Conservation (phyloP, 139 green algal species). For the Eudorina sp. region DNA sequence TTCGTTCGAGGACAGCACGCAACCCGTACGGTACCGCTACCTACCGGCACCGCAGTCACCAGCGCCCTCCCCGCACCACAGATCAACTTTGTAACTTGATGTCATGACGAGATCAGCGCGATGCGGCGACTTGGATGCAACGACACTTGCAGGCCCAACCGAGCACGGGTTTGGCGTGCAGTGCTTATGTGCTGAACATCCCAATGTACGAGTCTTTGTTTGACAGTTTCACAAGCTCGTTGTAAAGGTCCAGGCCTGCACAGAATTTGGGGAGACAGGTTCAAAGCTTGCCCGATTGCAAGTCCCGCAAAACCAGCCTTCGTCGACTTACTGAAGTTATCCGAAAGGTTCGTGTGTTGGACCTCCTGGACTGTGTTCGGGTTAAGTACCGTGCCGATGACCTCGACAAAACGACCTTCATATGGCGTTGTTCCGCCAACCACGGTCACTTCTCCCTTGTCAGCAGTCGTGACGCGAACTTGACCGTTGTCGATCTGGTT, state of each 20-base stretch:
- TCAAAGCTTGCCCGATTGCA: neutral
- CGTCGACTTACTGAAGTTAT: conserved; percentile 50
- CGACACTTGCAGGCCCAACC: no score
- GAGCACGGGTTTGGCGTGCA: no score
- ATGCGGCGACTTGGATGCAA: no score
- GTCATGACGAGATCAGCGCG: no score
- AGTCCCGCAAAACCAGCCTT: no score
- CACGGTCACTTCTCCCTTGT: conserved; percentile 45
- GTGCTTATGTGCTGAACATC: conserved; percentile 40
- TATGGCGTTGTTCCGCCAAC: neutral
- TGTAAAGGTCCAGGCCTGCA: conserved; percentile 44
- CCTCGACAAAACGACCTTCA: conserved; percentile 38
- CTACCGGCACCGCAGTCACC: no score
- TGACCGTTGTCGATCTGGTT: conserved; percentile 15
- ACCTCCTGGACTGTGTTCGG: conserved; percentile 37
- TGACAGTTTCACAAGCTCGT: conserved; percentile 48
- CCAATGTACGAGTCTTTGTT: conserved; percentile 39
- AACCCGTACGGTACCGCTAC: no score
- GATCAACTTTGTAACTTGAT: no score
- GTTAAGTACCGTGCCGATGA: conserved; percentile 25
- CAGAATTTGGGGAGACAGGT: neutral
- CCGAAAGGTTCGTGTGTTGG: conserved; percentile 12
- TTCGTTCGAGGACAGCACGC: no score
- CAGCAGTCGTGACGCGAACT: conserved; percentile 7
- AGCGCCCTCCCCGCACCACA: no score